phyloP scores from a whole-genome alignment of 768 basidiomycete genomes.

The Terana coerulea region DNA sequence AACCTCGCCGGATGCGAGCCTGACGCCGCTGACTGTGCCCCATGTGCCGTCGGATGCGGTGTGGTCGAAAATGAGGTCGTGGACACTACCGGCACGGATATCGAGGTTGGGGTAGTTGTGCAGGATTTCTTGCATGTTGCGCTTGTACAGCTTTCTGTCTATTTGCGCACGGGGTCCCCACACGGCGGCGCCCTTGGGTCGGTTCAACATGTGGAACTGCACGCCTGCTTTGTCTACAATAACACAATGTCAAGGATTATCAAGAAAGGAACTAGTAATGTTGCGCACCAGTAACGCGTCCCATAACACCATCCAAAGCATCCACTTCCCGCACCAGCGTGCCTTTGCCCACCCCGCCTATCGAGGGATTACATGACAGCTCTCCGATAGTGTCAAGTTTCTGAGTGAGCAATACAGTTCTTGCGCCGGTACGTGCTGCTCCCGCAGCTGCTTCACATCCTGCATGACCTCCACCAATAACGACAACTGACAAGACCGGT shows the following conservation, averaged over 20 bases:
- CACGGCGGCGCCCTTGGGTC: constrained; percentile 83
- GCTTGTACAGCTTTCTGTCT: constrained; percentile 80
- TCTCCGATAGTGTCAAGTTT: constrained; percentile 76
- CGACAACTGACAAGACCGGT: constrained; percentile 48
- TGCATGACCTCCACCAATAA: constrained; percentile 91
- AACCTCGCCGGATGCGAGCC: constrained; percentile 71
- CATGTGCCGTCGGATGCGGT: constrained; percentile 32
- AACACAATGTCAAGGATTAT: background rate
- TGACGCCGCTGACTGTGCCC: constrained; percentile 61
- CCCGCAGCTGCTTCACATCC: constrained; percentile 91
- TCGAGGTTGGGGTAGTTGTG: constrained; percentile 65
- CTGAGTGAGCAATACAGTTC: constrained; percentile 80
- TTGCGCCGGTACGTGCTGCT: constrained; percentile 78
- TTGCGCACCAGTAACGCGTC: constrained; percentile 69
- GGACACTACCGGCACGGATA: constrained; percentile 69
- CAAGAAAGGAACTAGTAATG: background rate
- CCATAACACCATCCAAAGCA: constrained; percentile 86
- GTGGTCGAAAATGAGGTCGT: constrained; percentile 69
- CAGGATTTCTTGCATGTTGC: constrained; percentile 71
- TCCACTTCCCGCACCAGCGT: constrained; percentile 90
- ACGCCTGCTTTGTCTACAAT: constrained; percentile 78
- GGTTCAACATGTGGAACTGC: constrained; percentile 83
- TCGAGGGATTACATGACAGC: constrained; percentile 88
- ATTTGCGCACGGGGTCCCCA: constrained; percentile 92
- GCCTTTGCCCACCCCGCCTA: constrained; percentile 91